phyloP scores from a whole-genome alignment of 495 filamentous ascomycete genomes.

The Astrothelium macrocarpum region DNA sequence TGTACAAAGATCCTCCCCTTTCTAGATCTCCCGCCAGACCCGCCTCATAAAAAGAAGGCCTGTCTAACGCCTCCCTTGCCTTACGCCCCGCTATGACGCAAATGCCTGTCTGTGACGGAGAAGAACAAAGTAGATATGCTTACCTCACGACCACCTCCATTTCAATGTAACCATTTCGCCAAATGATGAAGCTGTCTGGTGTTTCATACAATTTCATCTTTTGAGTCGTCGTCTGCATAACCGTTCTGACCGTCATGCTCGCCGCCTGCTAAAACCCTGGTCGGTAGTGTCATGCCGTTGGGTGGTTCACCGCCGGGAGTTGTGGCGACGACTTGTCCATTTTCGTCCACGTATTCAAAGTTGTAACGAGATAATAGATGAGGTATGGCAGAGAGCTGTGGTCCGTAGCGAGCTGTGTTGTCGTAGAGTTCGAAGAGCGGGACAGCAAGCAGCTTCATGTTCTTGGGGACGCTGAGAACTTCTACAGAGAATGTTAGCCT shows the following conservation, averaged over 20 bases:
- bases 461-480: conserved; percentile 95
- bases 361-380: conserved; percentile 89
- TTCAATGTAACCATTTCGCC: not conserved
- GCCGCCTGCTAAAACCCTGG: conserved; percentile 68
- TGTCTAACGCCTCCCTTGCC: not conserved
- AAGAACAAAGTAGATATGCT: not conserved
- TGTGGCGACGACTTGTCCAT: conserved; percentile 73
- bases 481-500: conserved; percentile 42
- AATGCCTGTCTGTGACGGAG: not conserved
- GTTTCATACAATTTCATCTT: not conserved
- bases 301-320: conserved; percentile 62
- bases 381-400: conserved; percentile 90
- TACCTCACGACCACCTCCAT: not conserved
- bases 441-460: conserved; percentile 97
- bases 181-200: not conserved
- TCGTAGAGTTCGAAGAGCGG: conserved; percentile 97
- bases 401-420: conserved; percentile 88
- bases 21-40: not conserved
- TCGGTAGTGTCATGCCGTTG: conserved; percentile 46
- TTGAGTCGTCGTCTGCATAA: conserved; percentile 11
- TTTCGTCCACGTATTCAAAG: conserved; percentile 97
- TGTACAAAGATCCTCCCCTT: not conserved
- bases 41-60: not conserved
- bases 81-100: not conserved
- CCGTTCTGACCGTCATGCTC: conserved; percentile 42